Percentiles rank a stretch among this genome's conserved stretches.
Evolutionary conservation across 768 basidiomycete genomes (phyloP).

Genomic region (Tubosaeta sp.): DNA sequence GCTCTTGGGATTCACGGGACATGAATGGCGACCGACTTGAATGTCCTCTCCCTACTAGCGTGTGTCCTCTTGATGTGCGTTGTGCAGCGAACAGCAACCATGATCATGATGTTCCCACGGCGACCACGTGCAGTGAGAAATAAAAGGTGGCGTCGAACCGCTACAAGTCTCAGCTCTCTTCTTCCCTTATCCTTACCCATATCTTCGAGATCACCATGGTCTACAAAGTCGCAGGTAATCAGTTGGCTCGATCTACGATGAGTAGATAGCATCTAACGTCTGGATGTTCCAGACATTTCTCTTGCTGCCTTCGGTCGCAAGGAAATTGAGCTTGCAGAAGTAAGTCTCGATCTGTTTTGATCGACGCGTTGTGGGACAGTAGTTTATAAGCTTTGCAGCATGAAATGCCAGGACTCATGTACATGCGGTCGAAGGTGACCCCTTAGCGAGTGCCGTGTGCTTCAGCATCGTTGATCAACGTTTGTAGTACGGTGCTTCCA

Average conservation of each 20-base stretch:
- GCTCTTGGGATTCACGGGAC: neutral
- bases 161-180: slow-evolving; percentile 13
- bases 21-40: slow-evolving; percentile 1
- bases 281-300: slow-evolving; percentile 63
- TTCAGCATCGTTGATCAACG: slow-evolving; percentile 9
- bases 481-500: slow-evolving; percentile 63
- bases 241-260: neutral
- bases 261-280: neutral
- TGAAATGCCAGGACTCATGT: slow-evolving; percentile 97
- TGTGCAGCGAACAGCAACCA: neutral
- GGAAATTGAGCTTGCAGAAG: slow-evolving; percentile 99
- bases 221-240: slow-evolving; percentile 85
- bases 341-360: slow-evolving; percentile 31
- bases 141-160: slow-evolving; percentile 29
- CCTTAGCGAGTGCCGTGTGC: slow-evolving; percentile 1
- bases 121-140: slow-evolving; percentile 26
- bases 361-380: slow-evolving; percentile 8
- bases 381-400: slow-evolving; percentile 42
- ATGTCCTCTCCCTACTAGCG: neutral
- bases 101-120: slow-evolving; percentile 22
- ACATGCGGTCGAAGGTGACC: slow-evolving; percentile 80
- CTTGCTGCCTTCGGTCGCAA: slow-evolving; percentile 99
- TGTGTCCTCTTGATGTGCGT: neutral
- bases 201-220: slow-evolving; percentile 46
- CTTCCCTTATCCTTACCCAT: slow-evolving; percentile 25